Evolutionary conservation across 2,329 filamentous ascomycete genomes (phyloP), one percentile per base, ranked within the genome.

Genomic region (Xylariaceae sp.): DNA sequence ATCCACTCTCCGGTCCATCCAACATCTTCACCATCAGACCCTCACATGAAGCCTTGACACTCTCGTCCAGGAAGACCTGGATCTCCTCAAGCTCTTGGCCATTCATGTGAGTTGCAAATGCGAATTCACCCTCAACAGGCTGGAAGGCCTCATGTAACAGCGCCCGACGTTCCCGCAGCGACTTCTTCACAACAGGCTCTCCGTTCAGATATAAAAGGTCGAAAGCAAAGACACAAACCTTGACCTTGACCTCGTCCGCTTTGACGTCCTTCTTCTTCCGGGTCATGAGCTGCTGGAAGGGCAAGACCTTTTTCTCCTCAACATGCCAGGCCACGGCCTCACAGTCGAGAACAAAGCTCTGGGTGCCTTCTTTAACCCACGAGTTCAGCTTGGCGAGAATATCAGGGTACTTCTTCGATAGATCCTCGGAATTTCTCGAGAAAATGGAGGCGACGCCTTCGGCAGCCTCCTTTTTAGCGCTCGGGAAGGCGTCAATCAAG

Each of bases 11-110:
- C 5, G 84, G 79, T 0, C 93, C 94, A 72, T 97, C 93, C 60
- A 99, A 77, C 94, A 99, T 99, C 79, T 99, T 99, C 11, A 99
- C 94, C 94, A 99, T 99, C 56, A 99, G 80, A 9, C 94, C 94
- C 78, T 99, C 94, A 71, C 94, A 99, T 0, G 91, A 95, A 1
- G 92, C 90, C 74, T 96, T 96, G 64, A 99, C 89, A 68, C 90
- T 94, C 60, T 97, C 93, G 69, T 99, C 94, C 1, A 99, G 81
- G 68, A 99, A 89, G 1, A 81, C 82, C 71, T 97, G 93, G 57
- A 99, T 99, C 69, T 96, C 90, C 56, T 97, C 93, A 2, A 99
- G 81, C 66, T 97, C 90, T 68, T 88, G 89, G 9, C 90, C 90
- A 70, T 99, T 82, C 78, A 92, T 94, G 67, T 83, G 87, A 39